Evolutionary conservation across 2,329 filamentous ascomycete species (phyloP).

Genomic region (Ophiostoma tasmaniense): DNA sequence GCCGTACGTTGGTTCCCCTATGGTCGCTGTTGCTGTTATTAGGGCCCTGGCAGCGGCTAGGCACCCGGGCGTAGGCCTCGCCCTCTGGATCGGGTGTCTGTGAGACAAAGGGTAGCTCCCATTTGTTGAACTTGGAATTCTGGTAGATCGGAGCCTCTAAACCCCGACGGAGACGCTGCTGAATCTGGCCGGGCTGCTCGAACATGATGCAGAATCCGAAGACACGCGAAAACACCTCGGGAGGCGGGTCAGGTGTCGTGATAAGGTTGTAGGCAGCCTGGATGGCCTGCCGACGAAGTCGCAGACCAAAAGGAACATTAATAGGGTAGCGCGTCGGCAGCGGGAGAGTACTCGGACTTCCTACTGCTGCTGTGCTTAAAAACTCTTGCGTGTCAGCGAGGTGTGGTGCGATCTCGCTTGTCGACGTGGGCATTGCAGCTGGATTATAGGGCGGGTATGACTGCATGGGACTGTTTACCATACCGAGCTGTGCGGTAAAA

Average conservation of each 20-base stretch:
- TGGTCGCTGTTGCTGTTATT: conserved; percentile 26
- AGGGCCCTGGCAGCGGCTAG: not conserved
- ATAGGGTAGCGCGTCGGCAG: conserved; percentile 42
- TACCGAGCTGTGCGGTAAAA: not conserved
- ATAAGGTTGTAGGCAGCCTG: conserved; percentile 57
- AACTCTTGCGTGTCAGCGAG: conserved; percentile 10
- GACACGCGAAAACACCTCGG: conserved; percentile 42
- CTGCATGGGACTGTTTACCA: not conserved
- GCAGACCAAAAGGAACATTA: conserved; percentile 54
- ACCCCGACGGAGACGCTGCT: conserved; percentile 31
- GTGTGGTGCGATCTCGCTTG: conserved; percentile 5
- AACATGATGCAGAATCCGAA: conserved; percentile 65
- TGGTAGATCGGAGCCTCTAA: conserved; percentile 47
- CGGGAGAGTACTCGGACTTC: conserved; percentile 30
- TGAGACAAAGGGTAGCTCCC: conserved; percentile 36
- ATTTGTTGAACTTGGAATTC: conserved; percentile 25
- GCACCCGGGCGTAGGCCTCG: not conserved
- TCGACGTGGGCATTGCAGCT: conserved; percentile 2
- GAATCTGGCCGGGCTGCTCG: conserved; percentile 41
- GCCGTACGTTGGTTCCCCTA: conserved; percentile 28
- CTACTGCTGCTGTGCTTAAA: conserved; percentile 21
- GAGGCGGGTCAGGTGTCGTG: conserved; percentile 39
- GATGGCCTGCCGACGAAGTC: conserved; percentile 56
- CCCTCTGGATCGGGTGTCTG: conserved; percentile 22
- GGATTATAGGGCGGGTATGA: not conserved